Conservation (phyloP, 2,329 filamentous ascomycete species). For the Trichoderma atroviride region DNA sequence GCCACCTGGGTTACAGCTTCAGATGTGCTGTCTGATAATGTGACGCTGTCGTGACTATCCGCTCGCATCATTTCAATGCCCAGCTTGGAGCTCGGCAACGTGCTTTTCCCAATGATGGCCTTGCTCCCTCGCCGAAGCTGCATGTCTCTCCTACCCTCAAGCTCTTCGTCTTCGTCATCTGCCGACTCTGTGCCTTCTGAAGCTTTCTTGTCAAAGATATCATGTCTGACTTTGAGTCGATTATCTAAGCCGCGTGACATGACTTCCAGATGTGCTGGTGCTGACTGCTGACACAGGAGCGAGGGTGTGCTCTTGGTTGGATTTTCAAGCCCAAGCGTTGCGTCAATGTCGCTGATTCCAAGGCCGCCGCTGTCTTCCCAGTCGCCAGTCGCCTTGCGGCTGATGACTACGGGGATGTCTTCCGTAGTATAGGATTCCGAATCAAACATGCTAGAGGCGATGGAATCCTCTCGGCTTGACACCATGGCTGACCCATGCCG, state of each 20-base stretch:
- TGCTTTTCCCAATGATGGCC: constrained; percentile 49
- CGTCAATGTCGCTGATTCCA: constrained; percentile 71
- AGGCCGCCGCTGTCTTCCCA: constrained; percentile 77
- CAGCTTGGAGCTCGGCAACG: constrained; percentile 79
- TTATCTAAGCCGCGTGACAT: constrained; percentile 65
- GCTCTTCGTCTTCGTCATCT: constrained; percentile 92
- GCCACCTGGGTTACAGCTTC: constrained; percentile 56
- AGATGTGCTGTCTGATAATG: constrained; percentile 53
- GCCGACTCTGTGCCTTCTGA: constrained; percentile 81
- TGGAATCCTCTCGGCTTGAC: constrained; percentile 85
- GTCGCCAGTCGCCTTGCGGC: constrained; percentile 72
- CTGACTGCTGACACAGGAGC: constrained; percentile 64
- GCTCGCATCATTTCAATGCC: constrained; percentile 98
- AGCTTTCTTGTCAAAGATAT: constrained; percentile 71
- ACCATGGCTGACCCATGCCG: constrained; percentile 75
- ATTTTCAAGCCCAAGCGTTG: constrained; percentile 38
- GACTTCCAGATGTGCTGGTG: constrained; percentile 63
- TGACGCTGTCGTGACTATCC: constrained; percentile 85
- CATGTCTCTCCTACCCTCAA: constrained; percentile 57
- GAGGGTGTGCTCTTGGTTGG: constrained; percentile 52
- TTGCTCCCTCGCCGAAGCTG: constrained; percentile 52
- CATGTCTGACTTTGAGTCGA: constrained; percentile 73
- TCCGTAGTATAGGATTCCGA: constrained; percentile 77
- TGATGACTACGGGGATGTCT: constrained; percentile 75
- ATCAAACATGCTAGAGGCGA: constrained; percentile 86